Percentiles rank a stretch among this genome's conserved stretches.
phyloP scores from a whole-genome alignment of 1,284 basidiomycete genomes.

The Meira nashicola region DNA sequence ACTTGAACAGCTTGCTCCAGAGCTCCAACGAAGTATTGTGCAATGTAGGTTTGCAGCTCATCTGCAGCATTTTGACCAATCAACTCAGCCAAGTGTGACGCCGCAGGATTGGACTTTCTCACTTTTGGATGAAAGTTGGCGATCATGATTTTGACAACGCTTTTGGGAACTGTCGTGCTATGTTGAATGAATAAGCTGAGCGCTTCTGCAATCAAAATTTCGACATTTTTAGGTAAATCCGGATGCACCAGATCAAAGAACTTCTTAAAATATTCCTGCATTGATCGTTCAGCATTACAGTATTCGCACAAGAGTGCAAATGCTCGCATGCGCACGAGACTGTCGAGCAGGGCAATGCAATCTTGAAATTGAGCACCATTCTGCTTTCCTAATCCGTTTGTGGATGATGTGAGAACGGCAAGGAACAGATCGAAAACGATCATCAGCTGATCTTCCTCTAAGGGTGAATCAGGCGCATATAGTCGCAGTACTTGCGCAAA shows the following conservation, averaged over 20 bases:
- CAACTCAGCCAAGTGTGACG: slow-evolving; percentile 77
- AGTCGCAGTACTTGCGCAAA: slow-evolving; percentile 86
- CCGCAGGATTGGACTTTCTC: slow-evolving; percentile 54
- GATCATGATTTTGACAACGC: slow-evolving; percentile 64
- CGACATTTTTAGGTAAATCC: slow-evolving; percentile 69
- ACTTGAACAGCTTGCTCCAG: slow-evolving; percentile 54
- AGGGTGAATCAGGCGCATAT: slow-evolving; percentile 95
- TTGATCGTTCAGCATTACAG: slow-evolving; percentile 76
- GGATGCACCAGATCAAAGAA: slow-evolving; percentile 71
- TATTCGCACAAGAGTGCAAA: slow-evolving; percentile 89
- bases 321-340: slow-evolving; percentile 85
- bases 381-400: slow-evolving; percentile 32
- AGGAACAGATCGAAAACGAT: slow-evolving; percentile 61
- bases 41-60: slow-evolving; percentile 66
- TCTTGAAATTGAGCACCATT: slow-evolving; percentile 34
- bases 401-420: slow-evolving; percentile 35
- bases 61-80: slow-evolving; percentile 60
- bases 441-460: slow-evolving; percentile 72
- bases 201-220: slow-evolving; percentile 81
- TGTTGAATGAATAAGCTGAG: slow-evolving; percentile 86
- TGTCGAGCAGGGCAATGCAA: slow-evolving; percentile 74
- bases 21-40: slow-evolving; percentile 55
- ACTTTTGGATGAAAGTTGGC: not conserved
- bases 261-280: slow-evolving; percentile 74
- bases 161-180: slow-evolving; percentile 66